These are phyloP conservation scores for Didymosphaeria variabile DNA, from an alignment of 2,329 filamentous ascomycete genomes.

Conservation along the genomic window DNA sequence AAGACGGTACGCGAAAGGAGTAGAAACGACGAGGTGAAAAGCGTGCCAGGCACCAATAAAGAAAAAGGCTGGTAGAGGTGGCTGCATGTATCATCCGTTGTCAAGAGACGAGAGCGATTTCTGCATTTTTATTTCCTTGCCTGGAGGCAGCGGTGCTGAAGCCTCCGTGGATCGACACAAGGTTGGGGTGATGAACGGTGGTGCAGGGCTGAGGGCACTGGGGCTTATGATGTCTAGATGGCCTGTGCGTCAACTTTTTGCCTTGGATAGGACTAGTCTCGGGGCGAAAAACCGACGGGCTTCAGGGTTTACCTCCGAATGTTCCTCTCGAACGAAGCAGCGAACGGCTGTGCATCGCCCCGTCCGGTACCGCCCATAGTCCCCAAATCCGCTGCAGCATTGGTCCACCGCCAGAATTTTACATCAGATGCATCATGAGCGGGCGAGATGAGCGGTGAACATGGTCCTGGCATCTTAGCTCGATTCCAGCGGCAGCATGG, in stretches of 20 bases:
- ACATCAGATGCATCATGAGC: background rate
- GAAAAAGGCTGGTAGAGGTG: conserved; percentile 12
- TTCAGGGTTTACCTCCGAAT: background rate
- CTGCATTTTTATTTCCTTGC: conserved; percentile 35
- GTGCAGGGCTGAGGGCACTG: conserved; percentile 7
- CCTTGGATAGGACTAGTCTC: conserved; percentile 10
- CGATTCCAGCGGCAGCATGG: background rate
- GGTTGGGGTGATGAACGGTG: background rate
- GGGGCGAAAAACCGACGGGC: conserved; percentile 1
- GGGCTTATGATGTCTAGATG: background rate
- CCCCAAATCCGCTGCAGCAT: background rate
- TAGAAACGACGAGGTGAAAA: background rate
- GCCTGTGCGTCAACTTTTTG: conserved; percentile 5
- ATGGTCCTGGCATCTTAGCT: background rate
- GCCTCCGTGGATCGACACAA: background rate
- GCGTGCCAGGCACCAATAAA: conserved; percentile 16
- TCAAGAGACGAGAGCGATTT: conserved; percentile 12
- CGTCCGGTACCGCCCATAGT: background rate
- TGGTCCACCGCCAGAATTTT: background rate
- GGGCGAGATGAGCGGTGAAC: background rate
- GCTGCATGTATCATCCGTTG: background rate
- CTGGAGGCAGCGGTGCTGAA: conserved; percentile 11
- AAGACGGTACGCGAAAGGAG: background rate
- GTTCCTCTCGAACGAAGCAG: background rate
- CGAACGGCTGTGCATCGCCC: background rate